Evolutionary conservation across 257 asterid species (phyloP).

Genomic region (Nicotiana attenuata): DNA sequence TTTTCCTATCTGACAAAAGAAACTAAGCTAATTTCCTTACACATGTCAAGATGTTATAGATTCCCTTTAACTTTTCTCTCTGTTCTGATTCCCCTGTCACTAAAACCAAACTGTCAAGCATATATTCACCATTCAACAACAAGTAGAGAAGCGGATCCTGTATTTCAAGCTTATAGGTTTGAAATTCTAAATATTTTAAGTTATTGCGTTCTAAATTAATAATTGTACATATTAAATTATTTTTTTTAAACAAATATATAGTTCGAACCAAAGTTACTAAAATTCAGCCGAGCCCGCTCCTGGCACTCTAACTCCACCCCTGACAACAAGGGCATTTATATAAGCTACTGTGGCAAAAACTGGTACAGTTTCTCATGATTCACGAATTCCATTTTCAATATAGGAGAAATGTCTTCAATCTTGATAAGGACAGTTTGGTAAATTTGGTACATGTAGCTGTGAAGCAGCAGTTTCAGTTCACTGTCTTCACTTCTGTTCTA

Average conservation of each 20-base stretch:
- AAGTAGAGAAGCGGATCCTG: no score
- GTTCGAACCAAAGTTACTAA: no score
- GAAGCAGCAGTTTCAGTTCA: slow-evolving; percentile 19
- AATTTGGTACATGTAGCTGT: slow-evolving; percentile 36
- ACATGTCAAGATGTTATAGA: not conserved
- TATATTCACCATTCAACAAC: not conserved
- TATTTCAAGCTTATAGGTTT: not conserved
- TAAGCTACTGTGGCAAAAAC: not conserved
- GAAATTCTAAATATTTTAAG: accelerated
- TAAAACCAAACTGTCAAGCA: not conserved
- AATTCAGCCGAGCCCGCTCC: no score
- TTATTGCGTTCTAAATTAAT: accelerated
- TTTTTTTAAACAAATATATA: no score
- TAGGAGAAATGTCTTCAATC: slow-evolving; percentile 12
- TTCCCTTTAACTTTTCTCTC: not conserved
- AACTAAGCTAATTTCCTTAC: not conserved
- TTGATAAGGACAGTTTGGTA: slow-evolving; percentile 64
- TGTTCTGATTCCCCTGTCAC: not conserved
- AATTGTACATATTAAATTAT: not conserved
- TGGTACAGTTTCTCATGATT: slow-evolving; percentile 1
- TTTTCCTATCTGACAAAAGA: not conserved
- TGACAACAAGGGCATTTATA: slow-evolving; percentile 2
- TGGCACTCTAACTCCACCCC: no score
- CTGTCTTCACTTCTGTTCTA: slow-evolving; percentile 58
- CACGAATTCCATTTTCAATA: slow-evolving; percentile 13